Evolutionary conservation across 2,329 filamentous ascomycete genomes (phyloP).

Genomic region (Parascedosporium putredinis): DNA sequence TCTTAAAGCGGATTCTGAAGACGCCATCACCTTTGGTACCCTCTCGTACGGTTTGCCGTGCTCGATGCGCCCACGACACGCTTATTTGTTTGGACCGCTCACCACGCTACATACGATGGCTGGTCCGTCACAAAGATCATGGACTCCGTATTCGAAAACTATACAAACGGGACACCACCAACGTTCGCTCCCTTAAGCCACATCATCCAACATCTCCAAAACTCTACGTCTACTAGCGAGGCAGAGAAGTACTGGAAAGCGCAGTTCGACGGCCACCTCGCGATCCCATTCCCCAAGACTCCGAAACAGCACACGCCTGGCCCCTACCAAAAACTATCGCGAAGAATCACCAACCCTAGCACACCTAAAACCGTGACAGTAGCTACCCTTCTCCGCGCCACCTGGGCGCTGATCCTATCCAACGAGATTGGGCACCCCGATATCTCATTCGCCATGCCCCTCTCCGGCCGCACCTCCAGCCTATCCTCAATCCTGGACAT

Average conservation of each 20-base stretch:
- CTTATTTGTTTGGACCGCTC: constrained; percentile 21
- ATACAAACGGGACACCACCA: too few relatives aligned
- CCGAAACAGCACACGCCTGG: too few relatives aligned
- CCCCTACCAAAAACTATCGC: too few relatives aligned
- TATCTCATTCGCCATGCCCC: constrained; percentile 16
- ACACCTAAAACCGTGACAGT: neutral
- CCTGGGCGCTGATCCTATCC: constrained; percentile 15
- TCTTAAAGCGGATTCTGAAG: too few relatives aligned
- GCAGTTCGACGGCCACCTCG: too few relatives aligned
- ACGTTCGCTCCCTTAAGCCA: too few relatives aligned
- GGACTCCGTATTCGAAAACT: too few relatives aligned
- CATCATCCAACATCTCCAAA: too few relatives aligned
- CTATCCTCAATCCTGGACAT: constrained; percentile 14
- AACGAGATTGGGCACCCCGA: constrained; percentile 13
- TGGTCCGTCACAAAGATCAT: constrained; percentile 13
- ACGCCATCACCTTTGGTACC: constrained; percentile 11
- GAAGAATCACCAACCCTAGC: too few relatives aligned
- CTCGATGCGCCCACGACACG: neutral
- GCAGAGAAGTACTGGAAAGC: too few relatives aligned
- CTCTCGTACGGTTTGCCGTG: neutral
- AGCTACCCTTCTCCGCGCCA: constrained; percentile 7
- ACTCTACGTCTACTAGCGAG: too few relatives aligned
- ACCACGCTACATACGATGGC: constrained; percentile 23
- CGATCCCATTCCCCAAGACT: too few relatives aligned
- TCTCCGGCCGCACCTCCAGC: constrained; percentile 15